Evolutionary conservation across 345 rosid genomes (phyloP).

Genomic region (Eucalyptus decipiens): DNA sequence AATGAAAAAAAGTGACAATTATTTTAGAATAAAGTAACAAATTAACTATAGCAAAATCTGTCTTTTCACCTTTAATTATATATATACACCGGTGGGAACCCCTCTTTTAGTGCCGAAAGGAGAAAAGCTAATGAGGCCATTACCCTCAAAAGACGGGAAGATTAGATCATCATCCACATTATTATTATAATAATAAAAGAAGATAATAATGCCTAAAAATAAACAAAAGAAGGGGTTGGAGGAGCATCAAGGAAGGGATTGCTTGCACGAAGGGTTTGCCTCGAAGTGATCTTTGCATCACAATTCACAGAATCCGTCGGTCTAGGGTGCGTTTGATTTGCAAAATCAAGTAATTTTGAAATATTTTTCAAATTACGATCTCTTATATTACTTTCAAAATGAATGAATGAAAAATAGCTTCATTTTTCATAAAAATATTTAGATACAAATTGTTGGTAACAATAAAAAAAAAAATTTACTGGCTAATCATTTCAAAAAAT

Average conservation of each 20-base stretch:
- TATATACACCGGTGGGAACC: neutral
- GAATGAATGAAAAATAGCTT: fast-evolving
- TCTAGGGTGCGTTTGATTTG: neutral
- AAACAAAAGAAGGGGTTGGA: neutral
- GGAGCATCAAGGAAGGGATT: neutral
- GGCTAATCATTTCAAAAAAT: neutral
- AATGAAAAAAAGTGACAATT: neutral
- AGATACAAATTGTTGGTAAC: fast-evolving
- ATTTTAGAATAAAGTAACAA: neutral
- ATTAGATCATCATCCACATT: neutral
- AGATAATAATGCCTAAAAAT: neutral
- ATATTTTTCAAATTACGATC: neutral
- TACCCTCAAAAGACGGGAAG: neutral
- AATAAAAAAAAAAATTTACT: neutral
- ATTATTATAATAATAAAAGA: neutral
- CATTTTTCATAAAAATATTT: neutral
- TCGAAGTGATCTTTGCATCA: neutral
- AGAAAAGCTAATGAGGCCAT: neutral
- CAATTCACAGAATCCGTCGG: neutral
- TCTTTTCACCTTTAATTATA: neutral
- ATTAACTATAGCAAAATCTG: neutral
- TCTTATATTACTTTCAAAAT: neutral
- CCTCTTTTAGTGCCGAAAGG: neutral
- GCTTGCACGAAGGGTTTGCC: neutral
- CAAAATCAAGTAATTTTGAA: neutral